A percentile compares a stretch with the other conserved stretches of the same genome.
These are phyloP conservation scores for Brassica hybrid DNA, from an alignment of 441 rosid genomes.

Conservation along the genomic window DNA sequence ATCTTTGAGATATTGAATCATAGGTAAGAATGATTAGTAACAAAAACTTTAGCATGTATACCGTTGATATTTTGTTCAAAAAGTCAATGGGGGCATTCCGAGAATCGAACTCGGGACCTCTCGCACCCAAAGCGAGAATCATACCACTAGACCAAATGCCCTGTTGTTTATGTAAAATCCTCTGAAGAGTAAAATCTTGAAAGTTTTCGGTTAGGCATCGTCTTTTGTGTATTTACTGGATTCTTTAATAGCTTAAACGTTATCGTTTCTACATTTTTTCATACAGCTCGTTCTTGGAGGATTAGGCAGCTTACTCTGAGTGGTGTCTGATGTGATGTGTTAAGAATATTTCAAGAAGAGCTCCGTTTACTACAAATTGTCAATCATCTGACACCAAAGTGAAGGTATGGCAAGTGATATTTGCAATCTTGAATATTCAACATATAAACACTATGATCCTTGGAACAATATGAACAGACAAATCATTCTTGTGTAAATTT, in stretches of 20 bases:
- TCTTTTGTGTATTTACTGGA: neutral
- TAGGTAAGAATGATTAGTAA: neutral
- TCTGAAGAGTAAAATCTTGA: neutral
- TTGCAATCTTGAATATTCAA: neutral
- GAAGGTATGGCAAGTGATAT: neutral
- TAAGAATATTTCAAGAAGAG: neutral
- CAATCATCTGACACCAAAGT: neutral
- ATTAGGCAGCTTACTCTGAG: neutral
- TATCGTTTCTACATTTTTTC: neutral
- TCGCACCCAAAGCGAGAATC: slow-evolving; percentile 97
- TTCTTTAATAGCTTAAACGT: neutral
- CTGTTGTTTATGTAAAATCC: neutral
- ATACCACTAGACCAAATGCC: slow-evolving; percentile 84
- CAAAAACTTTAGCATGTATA: neutral
- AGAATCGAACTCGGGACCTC: slow-evolving; percentile 95
- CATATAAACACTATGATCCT: neutral
- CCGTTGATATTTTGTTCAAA: neutral
- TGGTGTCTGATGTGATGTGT: neutral
- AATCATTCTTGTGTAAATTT: neutral
- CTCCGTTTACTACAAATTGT: neutral
- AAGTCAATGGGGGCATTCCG: slow-evolving; percentile 49
- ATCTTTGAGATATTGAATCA: neutral
- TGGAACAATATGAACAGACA: neutral
- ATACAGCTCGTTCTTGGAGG: neutral
- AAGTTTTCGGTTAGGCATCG: neutral